Base-by-base conservation (phyloP, 371 early-diverging fungal species). In the Mortierella sp. region DNA sequence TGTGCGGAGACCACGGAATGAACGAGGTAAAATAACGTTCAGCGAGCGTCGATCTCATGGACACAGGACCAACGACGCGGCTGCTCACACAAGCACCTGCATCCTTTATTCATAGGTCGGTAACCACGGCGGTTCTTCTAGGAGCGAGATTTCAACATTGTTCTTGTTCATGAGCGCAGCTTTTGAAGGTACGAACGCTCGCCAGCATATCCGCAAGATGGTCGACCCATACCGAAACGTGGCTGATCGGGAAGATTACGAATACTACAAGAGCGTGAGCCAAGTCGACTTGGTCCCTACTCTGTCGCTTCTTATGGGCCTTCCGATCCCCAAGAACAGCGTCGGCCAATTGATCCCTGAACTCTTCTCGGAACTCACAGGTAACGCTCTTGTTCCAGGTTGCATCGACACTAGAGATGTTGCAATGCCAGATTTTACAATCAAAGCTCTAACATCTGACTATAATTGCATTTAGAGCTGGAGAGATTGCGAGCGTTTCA, bases 1-100 rank as follows among this genome's bases (percentile, higher is more conserved):
- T 99, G 16, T 93, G 98, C 73, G 99, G 99, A 50, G 99, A 99
- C 89, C 99, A 99, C 88, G 99, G 99, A 1, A 98, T 99, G 97
- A 99, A 98, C 85, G 93, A 96, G 79, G 94, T 97, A 73, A 44
- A 31, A 5, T 50, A 26, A 14, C 19, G 13, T 50, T 21, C 24
- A 21, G 4, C 11, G 9, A 16, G n/a, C n/a, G n/a, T n/a, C 24
- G 2, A 37, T 24, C 34, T 10, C 8, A 40, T 24, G 10, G 24
- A 64, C 37, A 11, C 4, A 10, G 10, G 24, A 37, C 10, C 4
- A 0, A 5, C 10, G 16, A 9, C 13, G 50, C 28, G 40, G 24
- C 43, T 24, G 14, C 21, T 72, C 28, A 50, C 34, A 26, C 28
- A n/a, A 31, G 19, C 31, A 34, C 5, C 31, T 46, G 13, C 50